These are phyloP conservation scores for Candida gorgasii DNA, from an alignment of 805 yeast species.

Conservation along the genomic window DNA sequence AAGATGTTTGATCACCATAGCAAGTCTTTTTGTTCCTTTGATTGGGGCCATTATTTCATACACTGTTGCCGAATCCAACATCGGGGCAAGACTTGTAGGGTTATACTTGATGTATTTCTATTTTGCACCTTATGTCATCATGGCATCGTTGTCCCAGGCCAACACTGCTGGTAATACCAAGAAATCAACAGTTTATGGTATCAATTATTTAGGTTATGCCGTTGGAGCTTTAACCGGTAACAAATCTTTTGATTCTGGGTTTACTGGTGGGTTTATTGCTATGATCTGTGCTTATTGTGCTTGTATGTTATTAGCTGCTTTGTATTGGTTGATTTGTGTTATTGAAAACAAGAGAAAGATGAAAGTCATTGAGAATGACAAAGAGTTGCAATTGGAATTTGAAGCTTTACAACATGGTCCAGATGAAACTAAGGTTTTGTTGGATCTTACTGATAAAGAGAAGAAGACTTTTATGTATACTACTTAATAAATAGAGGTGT, in stretches of 20 bases:
- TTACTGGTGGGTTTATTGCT: conserved; percentile 22
- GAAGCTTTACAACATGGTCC: conserved; percentile 10
- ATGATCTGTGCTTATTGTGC: conserved; percentile 20
- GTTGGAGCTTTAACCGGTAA: conserved; percentile 30
- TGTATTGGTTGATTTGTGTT: conserved; percentile 19
- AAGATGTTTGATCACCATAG: conserved; percentile 15
- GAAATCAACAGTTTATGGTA: conserved; percentile 32
- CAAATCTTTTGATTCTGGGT: conserved; percentile 22
- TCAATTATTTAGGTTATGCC: conserved; percentile 34
- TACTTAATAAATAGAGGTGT: too few species aligned
- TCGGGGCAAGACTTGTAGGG: conserved; percentile 24
- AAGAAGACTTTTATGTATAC: conserved; percentile 21
- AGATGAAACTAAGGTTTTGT: conserved; percentile 12
- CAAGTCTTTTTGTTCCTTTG: conserved; percentile 18
- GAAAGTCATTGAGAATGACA: conserved; percentile 11
- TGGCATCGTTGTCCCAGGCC: conserved; percentile 28
- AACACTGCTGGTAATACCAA: conserved; percentile 33
- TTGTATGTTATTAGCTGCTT: conserved; percentile 16
- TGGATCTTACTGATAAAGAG: conserved; percentile 23
- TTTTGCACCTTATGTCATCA: conserved; percentile 29
- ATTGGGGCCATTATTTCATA: conserved; percentile 23
- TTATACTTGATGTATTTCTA: conserved; percentile 35
- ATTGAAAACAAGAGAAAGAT: conserved; percentile 18
- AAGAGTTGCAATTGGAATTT: conserved; percentile 11
- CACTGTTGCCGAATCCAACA: conserved; percentile 18